Base-by-base conservation (phyloP, 352 stramenopile genomes). In the Globisporangium nagaii region DNA sequence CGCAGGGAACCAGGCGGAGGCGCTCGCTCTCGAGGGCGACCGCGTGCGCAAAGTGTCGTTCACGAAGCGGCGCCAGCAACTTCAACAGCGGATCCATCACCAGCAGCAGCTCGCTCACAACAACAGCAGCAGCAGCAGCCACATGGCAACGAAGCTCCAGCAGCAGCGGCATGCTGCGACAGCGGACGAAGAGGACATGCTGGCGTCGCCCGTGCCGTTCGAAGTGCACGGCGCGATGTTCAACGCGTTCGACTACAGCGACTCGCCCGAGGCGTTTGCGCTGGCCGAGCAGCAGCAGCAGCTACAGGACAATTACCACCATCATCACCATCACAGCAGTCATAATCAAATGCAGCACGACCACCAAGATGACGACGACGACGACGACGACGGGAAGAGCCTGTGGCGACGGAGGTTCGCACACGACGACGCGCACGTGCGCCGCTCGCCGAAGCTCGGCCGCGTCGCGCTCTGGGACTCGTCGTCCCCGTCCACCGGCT, bases 161-260 rank as follows among this genome's bases (percentile, higher is more conserved):
- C 55, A 65, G 12, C 48, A 54, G 8, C 58, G 64, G 8, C 54
- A 58, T 9, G 42, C 55, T 42, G 66, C 57, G 60, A 47, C 47
- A 15, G 45, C 55, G 31, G 52, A 49, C 25, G 58, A 56, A 10
- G 47, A 49, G 25, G 25, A 57, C 11, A 60, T 68, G 41, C 44
- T n/a, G n/a, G n/a, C 56, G n/a, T 64, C 58, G n/a, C 58, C 58
- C 22, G 35, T 64, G 42, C 58, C 58, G 32, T 42, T 47, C 40
- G 51, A 52, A 6, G 27, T 15, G 4, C 40, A 50, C 24, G n/a
- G n/a, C n/a, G 32, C 19, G 20, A 54, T 55, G 44, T 73, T 78
- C 34, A 80, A 79, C 46, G 73, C 73, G 19, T 80, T 84, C 53
- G 70, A 80, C 61, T 79, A 76, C 32, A 64, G 49, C 10, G 46